Evolutionary conservation across 2,329 filamentous ascomycete genomes (phyloP).

Genomic region (Exophiala spinifera): DNA sequence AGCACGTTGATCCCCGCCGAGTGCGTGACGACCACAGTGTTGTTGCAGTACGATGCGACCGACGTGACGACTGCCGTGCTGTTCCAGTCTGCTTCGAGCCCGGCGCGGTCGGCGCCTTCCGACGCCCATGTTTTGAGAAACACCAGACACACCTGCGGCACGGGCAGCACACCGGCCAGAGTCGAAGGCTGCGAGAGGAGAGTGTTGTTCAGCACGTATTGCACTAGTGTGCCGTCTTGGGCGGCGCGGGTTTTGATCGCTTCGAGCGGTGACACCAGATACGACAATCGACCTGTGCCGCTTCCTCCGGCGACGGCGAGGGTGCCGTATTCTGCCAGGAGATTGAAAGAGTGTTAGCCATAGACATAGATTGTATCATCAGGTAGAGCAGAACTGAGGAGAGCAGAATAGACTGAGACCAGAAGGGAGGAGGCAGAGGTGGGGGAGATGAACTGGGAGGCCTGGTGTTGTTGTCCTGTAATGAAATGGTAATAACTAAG

Average conservation of each 20-base stretch:
- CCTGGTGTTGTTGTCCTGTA: no score
- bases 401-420: no score
- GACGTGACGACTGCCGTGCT: conserved; percentile 43
- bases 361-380: no score
- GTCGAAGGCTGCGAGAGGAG: conserved; percentile 30
- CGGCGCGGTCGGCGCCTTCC: conserved; percentile 44
- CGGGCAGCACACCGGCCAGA: conserved; percentile 27
- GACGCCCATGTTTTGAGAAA: conserved; percentile 56
- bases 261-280: conserved; percentile 32
- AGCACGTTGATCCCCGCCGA: conserved; percentile 42
- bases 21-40: conserved; percentile 52
- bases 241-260: conserved; percentile 31
- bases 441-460: no score
- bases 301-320: conserved; percentile 33
- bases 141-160: conserved; percentile 54
- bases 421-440: not conserved
- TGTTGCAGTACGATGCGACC: conserved; percentile 47
- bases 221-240: conserved; percentile 29
- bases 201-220: conserved; percentile 43
- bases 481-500: no score
- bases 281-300: conserved; percentile 32
- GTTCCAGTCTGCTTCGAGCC: conserved; percentile 44
- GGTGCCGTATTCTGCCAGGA: conserved; percentile 20
- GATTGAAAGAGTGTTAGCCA: not conserved
- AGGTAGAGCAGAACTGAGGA: no score